Evolutionary conservation across 331 rosid species (phyloP).

Genomic region (Malus hybrid): DNA sequence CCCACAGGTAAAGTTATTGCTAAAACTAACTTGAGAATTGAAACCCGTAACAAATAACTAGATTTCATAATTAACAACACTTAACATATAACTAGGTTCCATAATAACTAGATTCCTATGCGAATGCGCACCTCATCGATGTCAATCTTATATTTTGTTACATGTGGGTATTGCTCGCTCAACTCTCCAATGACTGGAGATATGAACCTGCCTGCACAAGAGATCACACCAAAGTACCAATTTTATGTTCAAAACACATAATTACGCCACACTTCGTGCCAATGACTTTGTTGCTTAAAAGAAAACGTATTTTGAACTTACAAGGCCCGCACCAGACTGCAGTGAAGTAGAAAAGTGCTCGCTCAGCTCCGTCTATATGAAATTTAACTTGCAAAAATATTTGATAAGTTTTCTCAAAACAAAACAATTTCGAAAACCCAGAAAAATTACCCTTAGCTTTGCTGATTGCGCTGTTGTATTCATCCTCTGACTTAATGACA

Average conservation of each 20-base stretch:
- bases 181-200: slow-evolving; percentile 57
- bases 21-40: neutral
- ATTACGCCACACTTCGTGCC: neutral
- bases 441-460: slow-evolving; percentile 35
- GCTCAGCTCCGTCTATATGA: slow-evolving; percentile 45
- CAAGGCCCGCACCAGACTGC: slow-evolving; percentile 95
- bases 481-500: slow-evolving; percentile 46
- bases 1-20: neutral
- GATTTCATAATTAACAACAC: neutral
- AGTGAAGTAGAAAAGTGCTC: slow-evolving; percentile 74
- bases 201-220: slow-evolving; percentile 61
- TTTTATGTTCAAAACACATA: neutral
- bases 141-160: slow-evolving; percentile 74
- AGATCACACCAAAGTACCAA: neutral
- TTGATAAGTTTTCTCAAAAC: neutral
- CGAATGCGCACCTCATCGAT: slow-evolving; percentile 58
- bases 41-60: neutral
- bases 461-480: slow-evolving; percentile 33
- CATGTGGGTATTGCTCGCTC: slow-evolving; percentile 59
- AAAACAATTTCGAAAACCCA: neutral
- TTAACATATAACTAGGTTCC: neutral
- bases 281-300: neutral
- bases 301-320: slow-evolving; percentile 31
- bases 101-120: neutral
- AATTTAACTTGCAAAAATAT: neutral